Evolutionary conservation across 805 yeast genomes (phyloP), one percentile per base, ranked within the genome.

Genomic region (Ogataea nonfermentans): DNA sequence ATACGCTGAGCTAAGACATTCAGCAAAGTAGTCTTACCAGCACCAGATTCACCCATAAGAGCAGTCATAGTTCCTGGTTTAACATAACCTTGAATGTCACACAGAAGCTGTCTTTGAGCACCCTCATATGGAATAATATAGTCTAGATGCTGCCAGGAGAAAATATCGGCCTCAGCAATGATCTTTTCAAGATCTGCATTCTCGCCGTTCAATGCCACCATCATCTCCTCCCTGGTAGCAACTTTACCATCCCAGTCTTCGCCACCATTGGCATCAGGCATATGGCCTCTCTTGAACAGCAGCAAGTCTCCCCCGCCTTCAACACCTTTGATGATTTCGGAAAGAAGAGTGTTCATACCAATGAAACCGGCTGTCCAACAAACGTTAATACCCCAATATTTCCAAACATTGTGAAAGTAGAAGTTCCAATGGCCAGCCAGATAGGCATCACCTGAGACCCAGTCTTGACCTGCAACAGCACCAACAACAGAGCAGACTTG

Each of bases 21-120:
- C 43, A 77, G 63, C 37, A 77, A 57, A 4, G 83, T 77, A 0
- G 82, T 77, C 55, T 77, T 77, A 52, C 82, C 83, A 12, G 82
- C 82, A 48, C 83, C 83, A 2, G 81, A 74, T 50, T 74, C 81
- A 41, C 83, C 83, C 79, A 76, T 77, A 29, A 77, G 58, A 2
- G 83, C 82, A 16, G 81, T 77, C 52, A 76, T 57, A 5, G 73
- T 67, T 31, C 82, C 83, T 2, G 83, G 81, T 23, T 63, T 57
- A 51, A 68, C 65, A 55, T 61, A 69, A 22, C 75, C 76, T 32
- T 67, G 67, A 40, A 70, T 61, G 42, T 68, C 52, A 41, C 68
- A 67, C 54, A 78, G 61, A 44, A 75, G 55, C 37, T 62, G 61
- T 22, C 73, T 53, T 12, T 65, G 57, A 8, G 48, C 48, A 13